A percentile compares a stretch with the other conserved stretches of the same genome.
Conservation (phyloP, 192 early-diverging fungal species). For the Dimargaris cristalligena region DNA sequence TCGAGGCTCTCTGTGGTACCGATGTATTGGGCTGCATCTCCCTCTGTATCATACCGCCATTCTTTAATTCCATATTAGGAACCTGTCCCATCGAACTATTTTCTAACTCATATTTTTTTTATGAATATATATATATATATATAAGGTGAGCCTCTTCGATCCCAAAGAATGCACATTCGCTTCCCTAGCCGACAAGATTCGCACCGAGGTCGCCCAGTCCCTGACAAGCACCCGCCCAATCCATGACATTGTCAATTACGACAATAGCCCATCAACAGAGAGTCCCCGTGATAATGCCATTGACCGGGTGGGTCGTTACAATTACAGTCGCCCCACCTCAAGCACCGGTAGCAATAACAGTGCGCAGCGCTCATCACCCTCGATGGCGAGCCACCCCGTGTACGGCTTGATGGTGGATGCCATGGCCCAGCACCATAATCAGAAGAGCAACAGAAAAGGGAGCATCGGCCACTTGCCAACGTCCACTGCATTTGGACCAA, state of each 20-base stretch:
- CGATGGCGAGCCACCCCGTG: not conserved
- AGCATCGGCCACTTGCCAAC: not conserved
- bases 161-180: slow-evolving; percentile 26
- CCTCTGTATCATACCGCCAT: too few species aligned
- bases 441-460: not conserved
- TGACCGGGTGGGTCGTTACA: slow-evolving; percentile 9
- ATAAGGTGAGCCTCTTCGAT: slow-evolving; percentile 22
- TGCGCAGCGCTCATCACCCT: too few species aligned
- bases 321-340: not conserved
- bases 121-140: too few species aligned
- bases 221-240: slow-evolving; percentile 20
- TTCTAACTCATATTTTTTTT: too few species aligned
- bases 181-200: slow-evolving; percentile 22
- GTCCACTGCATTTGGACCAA: not conserved
- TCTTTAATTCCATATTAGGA: too few species aligned
- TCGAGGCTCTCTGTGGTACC: too few species aligned
- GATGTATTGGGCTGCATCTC: too few species aligned
- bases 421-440: not conserved
- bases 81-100: too few species aligned
- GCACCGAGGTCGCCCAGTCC: slow-evolving; percentile 24
- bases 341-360: not conserved
- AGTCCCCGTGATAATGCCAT: not conserved
- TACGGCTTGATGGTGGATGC: slow-evolving; percentile 8
- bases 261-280: not conserved
- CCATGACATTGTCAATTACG: slow-evolving; percentile 23